Conservation (phyloP, 2,329 filamentous ascomycete species). For the Alternaria brassicae region DNA sequence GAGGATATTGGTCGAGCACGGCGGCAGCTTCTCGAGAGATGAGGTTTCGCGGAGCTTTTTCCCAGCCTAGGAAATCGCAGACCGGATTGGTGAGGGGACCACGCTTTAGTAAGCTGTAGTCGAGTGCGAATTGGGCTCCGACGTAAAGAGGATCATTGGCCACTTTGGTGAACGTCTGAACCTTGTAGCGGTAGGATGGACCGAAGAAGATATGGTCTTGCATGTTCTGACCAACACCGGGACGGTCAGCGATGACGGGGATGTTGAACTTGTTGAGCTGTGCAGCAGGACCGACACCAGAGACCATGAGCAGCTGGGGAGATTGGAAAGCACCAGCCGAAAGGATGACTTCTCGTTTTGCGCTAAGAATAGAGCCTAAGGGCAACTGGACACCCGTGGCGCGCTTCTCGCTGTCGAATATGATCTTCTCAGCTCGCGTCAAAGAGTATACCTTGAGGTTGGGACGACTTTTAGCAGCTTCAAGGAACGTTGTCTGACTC, state of each 20-base stretch:
- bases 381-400: slow-evolving; percentile 32
- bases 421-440: slow-evolving; percentile 45
- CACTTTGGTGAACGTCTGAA: slow-evolving; percentile 23
- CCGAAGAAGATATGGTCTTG: slow-evolving; percentile 33
- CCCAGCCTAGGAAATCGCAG: slow-evolving; percentile 35
- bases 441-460: slow-evolving; percentile 38
- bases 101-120: slow-evolving; percentile 14
- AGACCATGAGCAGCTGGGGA: slow-evolving; percentile 51
- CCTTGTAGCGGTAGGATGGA: slow-evolving; percentile 25
- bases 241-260: slow-evolving; percentile 25
- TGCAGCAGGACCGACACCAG: slow-evolving; percentile 43
- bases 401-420: slow-evolving; percentile 40
- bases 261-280: slow-evolving; percentile 29
- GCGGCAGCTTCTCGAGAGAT: slow-evolving; percentile 13
- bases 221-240: slow-evolving; percentile 40
- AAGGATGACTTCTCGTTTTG: slow-evolving; percentile 54
- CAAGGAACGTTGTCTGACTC: slow-evolving; percentile 15
- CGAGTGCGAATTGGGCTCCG: slow-evolving; percentile 9
- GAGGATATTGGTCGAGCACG: slow-evolving; percentile 21
- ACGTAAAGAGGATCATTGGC: slow-evolving; percentile 30
- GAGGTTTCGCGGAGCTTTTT: slow-evolving; percentile 27
- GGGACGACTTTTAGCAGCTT: slow-evolving; percentile 1
- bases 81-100: slow-evolving; percentile 31
- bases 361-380: slow-evolving; percentile 25
- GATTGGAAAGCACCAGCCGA: slow-evolving; percentile 55